These are phyloP conservation scores for Colletotrichum sp. DNA, from an alignment of 2,329 filamentous ascomycete species.

Conservation along the genomic window DNA sequence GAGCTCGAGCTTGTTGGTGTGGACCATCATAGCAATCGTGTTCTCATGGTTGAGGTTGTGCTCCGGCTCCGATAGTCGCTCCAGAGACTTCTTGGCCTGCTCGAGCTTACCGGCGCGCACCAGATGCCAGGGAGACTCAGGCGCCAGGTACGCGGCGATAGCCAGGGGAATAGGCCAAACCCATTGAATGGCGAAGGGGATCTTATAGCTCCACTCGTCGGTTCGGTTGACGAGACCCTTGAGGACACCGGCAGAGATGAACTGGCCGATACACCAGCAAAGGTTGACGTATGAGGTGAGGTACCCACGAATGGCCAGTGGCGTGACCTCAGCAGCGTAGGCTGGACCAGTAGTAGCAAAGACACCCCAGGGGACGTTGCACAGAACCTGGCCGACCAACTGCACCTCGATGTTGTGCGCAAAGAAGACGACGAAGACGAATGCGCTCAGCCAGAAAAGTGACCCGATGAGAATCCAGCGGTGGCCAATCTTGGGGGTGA, in stretches of 20 bases:
- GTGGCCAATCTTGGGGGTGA: slow-evolving; percentile 47
- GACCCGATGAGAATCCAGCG: slow-evolving; percentile 46
- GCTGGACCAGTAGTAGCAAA: slow-evolving; percentile 48
- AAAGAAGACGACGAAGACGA: slow-evolving; percentile 56
- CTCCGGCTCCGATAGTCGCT: slow-evolving; percentile 33
- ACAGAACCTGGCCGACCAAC: slow-evolving; percentile 51
- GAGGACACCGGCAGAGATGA: slow-evolving; percentile 45
- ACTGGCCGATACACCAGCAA: slow-evolving; percentile 47
- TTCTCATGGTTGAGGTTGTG: slow-evolving; percentile 39
- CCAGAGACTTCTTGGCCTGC: slow-evolving; percentile 33
- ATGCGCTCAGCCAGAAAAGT: slow-evolving; percentile 43
- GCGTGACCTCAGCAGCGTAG: slow-evolving; percentile 49
- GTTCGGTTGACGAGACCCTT: slow-evolving; percentile 38
- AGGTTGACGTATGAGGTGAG: slow-evolving; percentile 50
- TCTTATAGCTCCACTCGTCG: slow-evolving; percentile 40
- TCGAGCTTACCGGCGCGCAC: slow-evolving; percentile 37
- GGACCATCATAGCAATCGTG: slow-evolving; percentile 45
- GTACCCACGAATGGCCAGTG: slow-evolving; percentile 45
- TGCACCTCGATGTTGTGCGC: slow-evolving; percentile 46
- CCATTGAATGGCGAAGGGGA: slow-evolving; percentile 48
- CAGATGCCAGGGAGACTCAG: slow-evolving; percentile 43
- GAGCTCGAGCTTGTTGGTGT: slow-evolving; percentile 51
- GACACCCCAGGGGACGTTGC: slow-evolving; percentile 49
- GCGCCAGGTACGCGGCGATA: slow-evolving; percentile 35
- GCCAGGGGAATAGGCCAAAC: slow-evolving; percentile 38